Base-by-base conservation (phyloP, 805 yeast genomes). In the Lachancea cidri region DNA sequence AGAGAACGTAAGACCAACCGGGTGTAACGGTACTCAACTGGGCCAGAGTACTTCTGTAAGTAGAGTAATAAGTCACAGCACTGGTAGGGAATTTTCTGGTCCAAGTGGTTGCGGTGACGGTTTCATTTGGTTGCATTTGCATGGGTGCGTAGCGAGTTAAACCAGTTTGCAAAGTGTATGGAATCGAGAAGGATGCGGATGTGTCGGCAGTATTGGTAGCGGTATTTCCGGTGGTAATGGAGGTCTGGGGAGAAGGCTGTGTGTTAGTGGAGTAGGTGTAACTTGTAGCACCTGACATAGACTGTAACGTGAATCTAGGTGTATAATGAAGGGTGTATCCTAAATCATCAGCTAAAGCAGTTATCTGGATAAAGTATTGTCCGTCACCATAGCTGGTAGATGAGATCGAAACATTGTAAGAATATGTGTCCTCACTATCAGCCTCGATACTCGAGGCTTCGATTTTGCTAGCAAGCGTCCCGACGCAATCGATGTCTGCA, bases 41-140 rank as follows among this genome's bases (percentile, higher is more conserved):
- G 2, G 55, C 52, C 17, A 59, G 45, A 15, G 49, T 40, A 2
- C 60, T 33, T 14, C 65, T 54, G 20, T 63, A 31, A 0, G 84
- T 65, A 9, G 76, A 52, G 64, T 71, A 87, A 52, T 75, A 76
- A 0, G 85, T 74, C 41, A 76, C 84, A 0, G 84, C 69, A 41
- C 86, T 76, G 0, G 95, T 76, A 14, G 91, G 79, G 59, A 64
- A 81, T 49, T 77, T 70, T 50, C 80, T 73, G 8, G 82, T 59
- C 81, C 89, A 83, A 3, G 81, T 64, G 7, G 82, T 71, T 29
- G 70, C 76, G 0, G 95, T 84, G 18, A 87, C 76, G 7, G 65
- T 66, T 1, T 83, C 55, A 3, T 82, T 85, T 4, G 98, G 97
- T 64, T 87, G 96, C 44, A 71, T 60, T 66, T 89, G 97, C 96